phyloP scores from a whole-genome alignment of 164 flowering plant genomes.

The Magnolia kwangsiensis region DNA sequence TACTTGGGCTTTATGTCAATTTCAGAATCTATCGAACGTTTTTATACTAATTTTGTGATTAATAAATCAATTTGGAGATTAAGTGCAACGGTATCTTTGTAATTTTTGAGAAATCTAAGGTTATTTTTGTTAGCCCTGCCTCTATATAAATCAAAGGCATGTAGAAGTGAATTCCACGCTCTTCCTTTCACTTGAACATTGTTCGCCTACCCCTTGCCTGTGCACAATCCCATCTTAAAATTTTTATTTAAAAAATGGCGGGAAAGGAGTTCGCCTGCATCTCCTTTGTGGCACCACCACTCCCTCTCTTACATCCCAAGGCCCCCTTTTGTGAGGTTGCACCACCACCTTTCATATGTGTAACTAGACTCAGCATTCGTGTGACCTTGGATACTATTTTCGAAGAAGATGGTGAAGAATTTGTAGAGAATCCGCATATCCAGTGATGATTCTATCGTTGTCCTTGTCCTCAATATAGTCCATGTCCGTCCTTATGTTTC shows the following conservation, averaged over 20 bases:
- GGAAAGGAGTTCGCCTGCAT: neutral
- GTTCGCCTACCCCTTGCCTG: neutral
- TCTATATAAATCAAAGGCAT: neutral
- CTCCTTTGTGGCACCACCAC: neutral
- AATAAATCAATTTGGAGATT: no score
- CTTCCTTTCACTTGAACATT: neutral
- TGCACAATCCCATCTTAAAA: neutral
- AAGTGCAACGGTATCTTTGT: neutral
- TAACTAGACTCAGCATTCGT: neutral
- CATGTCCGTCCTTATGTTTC: neutral
- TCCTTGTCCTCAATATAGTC: neutral
- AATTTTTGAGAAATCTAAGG: neutral
- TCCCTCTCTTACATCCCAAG: neutral
- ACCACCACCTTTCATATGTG: neutral
- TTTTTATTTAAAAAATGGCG: neutral
- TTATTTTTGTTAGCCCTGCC: neutral
- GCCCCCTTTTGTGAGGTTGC: neutral
- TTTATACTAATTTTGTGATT: no score
- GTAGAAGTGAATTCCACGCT: neutral
- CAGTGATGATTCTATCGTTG: neutral
- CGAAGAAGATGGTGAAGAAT: neutral
- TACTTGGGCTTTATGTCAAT: no score
- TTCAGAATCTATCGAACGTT: no score
- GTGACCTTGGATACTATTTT: neutral
- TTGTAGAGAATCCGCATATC: neutral